Evolutionary conservation across 768 basidiomycete species (phyloP), one percentile per base, ranked within the genome.

Genomic region (Leucogyrophana mollusca): DNA sequence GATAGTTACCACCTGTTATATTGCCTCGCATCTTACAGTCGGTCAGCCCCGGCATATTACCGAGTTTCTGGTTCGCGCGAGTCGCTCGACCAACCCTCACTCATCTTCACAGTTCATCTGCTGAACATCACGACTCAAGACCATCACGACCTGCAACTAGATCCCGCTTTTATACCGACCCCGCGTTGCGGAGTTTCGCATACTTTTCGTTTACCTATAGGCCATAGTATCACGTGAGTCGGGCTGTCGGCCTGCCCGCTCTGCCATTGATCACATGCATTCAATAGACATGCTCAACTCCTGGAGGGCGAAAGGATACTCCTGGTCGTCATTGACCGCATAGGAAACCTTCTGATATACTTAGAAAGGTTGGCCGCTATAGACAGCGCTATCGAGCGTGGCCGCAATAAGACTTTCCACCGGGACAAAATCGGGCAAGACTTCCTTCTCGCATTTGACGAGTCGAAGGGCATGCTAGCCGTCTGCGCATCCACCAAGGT

Each of bases 361-460:
- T 49, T 74, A 14, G 79, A 79, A 1, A 20, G 23, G 0, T 45
- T 71, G 1, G 30, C 46, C 2, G 47, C 34, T 9, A 60, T 81
- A 6, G 60, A 64, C 0, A 46, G 57, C 9, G 66, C 71, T 0
- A 53, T 79, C 8, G 11, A 27, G 0, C 54, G 55, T 5, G 34
- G 49, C 3, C 45, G 46, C 5, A 58, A 64, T 25, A 72, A 72
- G 40, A 24, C 16, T 0, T 56, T 82, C 11, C 66, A 70, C 44
- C 68, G 66, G 6, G 72, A 75, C 46, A 79, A 74, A 54, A 67
- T 80, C 11, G 79, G 76, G 0, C 56, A 66, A 3, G 64, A 73
- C 5, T 65, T 70, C 37, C n/a, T 76, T 7, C 42, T 82, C 4
- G 68, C 80, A 0, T 80, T 72, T 47, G 79, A 83, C 37, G 80